A percentile compares a stretch with the other conserved stretches of the same genome.
phyloP scores from a whole-genome alignment of 805 yeast genomes.

The Candida orba region DNA sequence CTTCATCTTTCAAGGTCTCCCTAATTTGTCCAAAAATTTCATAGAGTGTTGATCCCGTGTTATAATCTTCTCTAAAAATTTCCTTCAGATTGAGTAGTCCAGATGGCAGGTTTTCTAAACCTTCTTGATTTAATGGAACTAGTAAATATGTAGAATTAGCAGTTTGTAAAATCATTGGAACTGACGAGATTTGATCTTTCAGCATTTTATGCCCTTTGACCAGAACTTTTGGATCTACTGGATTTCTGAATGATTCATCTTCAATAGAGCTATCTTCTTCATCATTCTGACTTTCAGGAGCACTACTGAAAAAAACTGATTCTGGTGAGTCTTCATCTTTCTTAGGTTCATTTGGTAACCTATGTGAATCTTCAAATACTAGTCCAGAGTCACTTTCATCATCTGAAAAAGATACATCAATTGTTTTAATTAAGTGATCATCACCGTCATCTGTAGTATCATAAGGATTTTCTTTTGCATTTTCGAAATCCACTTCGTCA shows the following conservation, averaged over 20 bases:
- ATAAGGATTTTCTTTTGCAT: no score
- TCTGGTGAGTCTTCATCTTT: constrained; percentile 7
- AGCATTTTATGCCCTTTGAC: background rate
- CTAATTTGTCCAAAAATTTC: constrained; percentile 16
- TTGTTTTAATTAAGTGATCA: no score
- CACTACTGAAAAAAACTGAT: no score
- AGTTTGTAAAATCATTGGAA: constrained; percentile 18
- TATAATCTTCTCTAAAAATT: constrained; percentile 15
- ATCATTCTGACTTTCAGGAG: no score
- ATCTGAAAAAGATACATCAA: no score
- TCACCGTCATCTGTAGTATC: no score
- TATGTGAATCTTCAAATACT: background rate
- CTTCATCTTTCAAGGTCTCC: constrained; percentile 11
- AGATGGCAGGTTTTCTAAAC: background rate
- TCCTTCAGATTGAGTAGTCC: no score
- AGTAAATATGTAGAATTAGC: constrained; percentile 16
- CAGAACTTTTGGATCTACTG: no score
- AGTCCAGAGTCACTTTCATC: no score
- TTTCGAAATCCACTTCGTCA: no score
- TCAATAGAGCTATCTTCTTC: constrained; percentile 3
- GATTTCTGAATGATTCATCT: no score
- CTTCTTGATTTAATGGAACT: constrained; percentile 12
- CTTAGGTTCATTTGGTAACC: background rate
- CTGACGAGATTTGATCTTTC: constrained; percentile 3
- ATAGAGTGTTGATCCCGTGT: constrained; percentile 8